Evolutionary conservation across 2,329 filamentous ascomycete genomes (phyloP).

Genomic region (Kalaharituber pfeilii): DNA sequence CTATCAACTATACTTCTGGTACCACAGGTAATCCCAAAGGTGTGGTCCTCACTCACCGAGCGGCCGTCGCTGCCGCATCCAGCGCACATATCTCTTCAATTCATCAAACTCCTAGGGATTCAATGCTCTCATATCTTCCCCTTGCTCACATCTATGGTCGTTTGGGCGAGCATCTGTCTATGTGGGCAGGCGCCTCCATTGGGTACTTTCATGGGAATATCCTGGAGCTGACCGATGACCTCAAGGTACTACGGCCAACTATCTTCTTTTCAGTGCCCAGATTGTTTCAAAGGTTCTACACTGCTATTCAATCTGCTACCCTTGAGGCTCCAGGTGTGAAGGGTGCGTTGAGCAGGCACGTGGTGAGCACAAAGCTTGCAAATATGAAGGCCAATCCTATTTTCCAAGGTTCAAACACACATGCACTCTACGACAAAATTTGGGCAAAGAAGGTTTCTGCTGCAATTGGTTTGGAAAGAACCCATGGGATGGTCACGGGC

Average conservation of each 20-base stretch:
- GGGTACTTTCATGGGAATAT: constrained; percentile 94
- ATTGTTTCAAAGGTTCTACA: constrained; percentile 77
- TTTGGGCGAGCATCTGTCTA: constrained; percentile 56
- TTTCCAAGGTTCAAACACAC: constrained; percentile 41
- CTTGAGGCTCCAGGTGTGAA: constrained; percentile 62
- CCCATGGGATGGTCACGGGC: constrained; percentile 61
- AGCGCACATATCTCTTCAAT: constrained; percentile 39
- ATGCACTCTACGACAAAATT: constrained; percentile 66
- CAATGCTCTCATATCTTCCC: constrained; percentile 72
- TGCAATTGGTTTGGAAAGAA: constrained; percentile 64
- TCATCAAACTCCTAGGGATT: constrained; percentile 33
- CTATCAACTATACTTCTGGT: constrained; percentile 81
- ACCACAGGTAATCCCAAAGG: constrained; percentile 73
- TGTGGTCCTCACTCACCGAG: constrained; percentile 64
- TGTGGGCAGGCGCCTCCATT: constrained; percentile 55
- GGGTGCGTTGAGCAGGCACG: constrained; percentile 62
- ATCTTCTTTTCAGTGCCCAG: constrained; percentile 72
- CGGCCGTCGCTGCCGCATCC: constrained; percentile 56
- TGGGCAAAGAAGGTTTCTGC: constrained; percentile 76
- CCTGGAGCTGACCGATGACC: constrained; percentile 66
- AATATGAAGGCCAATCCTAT: constrained; percentile 48
- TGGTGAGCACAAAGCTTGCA: constrained; percentile 63
- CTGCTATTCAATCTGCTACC: constrained; percentile 62
- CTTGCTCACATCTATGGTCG: constrained; percentile 89
- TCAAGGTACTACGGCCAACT: constrained; percentile 72